These are phyloP conservation scores for Cladosporium austrohemisphaericum DNA, from an alignment of 2,329 filamentous ascomycete genomes.

Conservation along the genomic window DNA sequence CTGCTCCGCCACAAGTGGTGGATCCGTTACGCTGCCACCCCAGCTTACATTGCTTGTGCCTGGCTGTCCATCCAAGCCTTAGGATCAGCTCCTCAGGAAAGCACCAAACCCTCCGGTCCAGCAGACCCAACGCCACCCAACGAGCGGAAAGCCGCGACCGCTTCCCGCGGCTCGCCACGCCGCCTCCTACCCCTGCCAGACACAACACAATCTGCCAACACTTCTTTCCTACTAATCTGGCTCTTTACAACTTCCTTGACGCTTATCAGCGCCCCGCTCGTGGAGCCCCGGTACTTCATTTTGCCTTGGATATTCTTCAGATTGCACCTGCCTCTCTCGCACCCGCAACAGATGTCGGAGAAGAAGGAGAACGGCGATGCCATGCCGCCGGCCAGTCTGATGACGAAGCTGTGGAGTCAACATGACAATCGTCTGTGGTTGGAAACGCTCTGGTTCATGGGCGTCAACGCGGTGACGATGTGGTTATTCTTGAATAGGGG, in stretches of 20 bases:
- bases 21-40: slow-evolving; percentile 51
- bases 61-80: slow-evolving; percentile 66
- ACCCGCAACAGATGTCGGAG: neutral
- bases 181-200: slow-evolving; percentile 23
- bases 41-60: slow-evolving; percentile 66
- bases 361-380: neutral
- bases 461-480: slow-evolving; percentile 63
- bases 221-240: slow-evolving; percentile 58
- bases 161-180: slow-evolving; percentile 17
- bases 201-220: slow-evolving; percentile 26
- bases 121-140: neutral
- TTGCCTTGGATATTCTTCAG: slow-evolving; percentile 93
- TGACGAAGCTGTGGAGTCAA: slow-evolving; percentile 19
- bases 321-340: slow-evolving; percentile 60
- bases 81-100: slow-evolving; percentile 29
- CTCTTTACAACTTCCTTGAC: slow-evolving; percentile 70
- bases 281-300: slow-evolving; percentile 95
- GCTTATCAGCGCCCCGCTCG: slow-evolving; percentile 81
- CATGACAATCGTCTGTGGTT: slow-evolving; percentile 48
- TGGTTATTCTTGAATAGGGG: slow-evolving; percentile 67
- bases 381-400: neutral
- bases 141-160: neutral
- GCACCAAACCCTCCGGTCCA: slow-evolving; percentile 7
- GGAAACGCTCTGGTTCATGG: slow-evolving; percentile 67
- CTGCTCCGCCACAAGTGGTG: slow-evolving; percentile 58